Evolutionary conservation across 192 early-diverging fungal species (phyloP).

Genomic region (Backusella morwellensis): DNA sequence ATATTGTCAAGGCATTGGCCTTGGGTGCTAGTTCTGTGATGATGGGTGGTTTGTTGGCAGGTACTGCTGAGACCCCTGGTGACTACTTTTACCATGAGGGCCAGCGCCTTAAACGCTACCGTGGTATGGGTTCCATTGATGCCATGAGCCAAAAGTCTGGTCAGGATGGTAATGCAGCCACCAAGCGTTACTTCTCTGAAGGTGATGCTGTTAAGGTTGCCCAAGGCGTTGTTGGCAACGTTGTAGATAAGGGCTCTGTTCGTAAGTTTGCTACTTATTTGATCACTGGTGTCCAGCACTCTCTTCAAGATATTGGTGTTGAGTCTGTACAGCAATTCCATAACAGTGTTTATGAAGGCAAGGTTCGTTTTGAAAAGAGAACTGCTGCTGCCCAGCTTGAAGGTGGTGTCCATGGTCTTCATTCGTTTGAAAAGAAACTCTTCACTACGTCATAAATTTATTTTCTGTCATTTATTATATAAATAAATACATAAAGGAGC

Average conservation of each 20-base stretch:
- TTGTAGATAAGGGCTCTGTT: constrained; percentile 95
- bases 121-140: constrained; percentile 97
- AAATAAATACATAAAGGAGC: background rate
- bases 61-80: constrained; percentile 93
- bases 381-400: constrained; percentile 93
- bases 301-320: constrained; percentile 95
- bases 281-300: constrained; percentile 91
- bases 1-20: constrained; percentile 95
- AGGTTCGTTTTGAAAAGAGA: constrained; percentile 91
- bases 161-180: constrained; percentile 68
- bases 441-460: constrained; percentile 43
- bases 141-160: constrained; percentile 82
- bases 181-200: constrained; percentile 94
- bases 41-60: constrained; percentile 97
- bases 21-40: constrained; percentile 96
- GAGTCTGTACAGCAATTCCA: constrained; percentile 62
- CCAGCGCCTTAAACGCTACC: constrained; percentile 96
- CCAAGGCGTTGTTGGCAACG: constrained; percentile 94
- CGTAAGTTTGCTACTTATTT: constrained; percentile 95
- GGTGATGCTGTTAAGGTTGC: constrained; percentile 96
- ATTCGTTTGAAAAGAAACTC: constrained; percentile 81
- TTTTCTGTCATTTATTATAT: background rate
- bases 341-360: constrained; percentile 65
- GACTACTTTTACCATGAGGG: constrained; percentile 99
- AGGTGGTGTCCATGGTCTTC: constrained; percentile 93